phyloP scores from a whole-genome alignment of 208 protist species.

The Leishmania tropica region DNA sequence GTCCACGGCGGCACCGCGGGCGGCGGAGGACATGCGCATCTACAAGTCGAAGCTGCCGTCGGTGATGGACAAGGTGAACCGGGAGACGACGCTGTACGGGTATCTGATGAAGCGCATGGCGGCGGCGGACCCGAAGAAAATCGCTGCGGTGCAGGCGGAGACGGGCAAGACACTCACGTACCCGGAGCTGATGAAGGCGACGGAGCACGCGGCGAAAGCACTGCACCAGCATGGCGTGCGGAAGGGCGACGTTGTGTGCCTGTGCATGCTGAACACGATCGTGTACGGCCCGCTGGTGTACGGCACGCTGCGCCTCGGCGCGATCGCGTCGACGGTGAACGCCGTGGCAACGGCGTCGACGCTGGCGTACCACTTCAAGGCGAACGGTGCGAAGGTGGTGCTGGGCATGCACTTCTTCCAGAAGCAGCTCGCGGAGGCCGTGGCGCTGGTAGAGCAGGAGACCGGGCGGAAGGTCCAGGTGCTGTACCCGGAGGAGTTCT shows the following conservation, averaged over 20 bases:
- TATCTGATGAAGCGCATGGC: conserved; percentile 38
- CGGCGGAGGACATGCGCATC: conserved; percentile 15
- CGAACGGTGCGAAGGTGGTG: conserved; percentile 35
- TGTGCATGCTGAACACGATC: conserved; percentile 42
- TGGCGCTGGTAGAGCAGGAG: conserved; percentile 32
- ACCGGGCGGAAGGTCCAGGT: conserved; percentile 34
- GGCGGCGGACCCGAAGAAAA: conserved; percentile 22
- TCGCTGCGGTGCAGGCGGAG: conserved; percentile 37
- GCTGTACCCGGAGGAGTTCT: conserved; percentile 37
- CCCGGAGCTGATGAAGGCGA: conserved; percentile 30
- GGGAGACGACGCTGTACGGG: conserved; percentile 29
- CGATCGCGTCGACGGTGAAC: conserved; percentile 43
- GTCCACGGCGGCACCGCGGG: background rate
- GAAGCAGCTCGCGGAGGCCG: conserved; percentile 35
- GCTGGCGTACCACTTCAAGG: conserved; percentile 41
- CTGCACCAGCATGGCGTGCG: conserved; percentile 49
- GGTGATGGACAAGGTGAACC: conserved; percentile 22
- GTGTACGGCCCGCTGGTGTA: conserved; percentile 38
- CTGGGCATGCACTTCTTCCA: conserved; percentile 41
- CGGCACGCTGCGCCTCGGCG: conserved; percentile 40
- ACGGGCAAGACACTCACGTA: conserved; percentile 32
- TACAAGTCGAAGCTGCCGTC: conserved; percentile 38
- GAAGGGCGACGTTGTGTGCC: conserved; percentile 42
- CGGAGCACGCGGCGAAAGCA: conserved; percentile 30
- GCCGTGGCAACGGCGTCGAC: conserved; percentile 28